Evolutionary conservation across 2,329 filamentous ascomycete genomes (phyloP), one percentile per base, ranked within the genome.

Genomic region (Mollisia scopiformis): DNA sequence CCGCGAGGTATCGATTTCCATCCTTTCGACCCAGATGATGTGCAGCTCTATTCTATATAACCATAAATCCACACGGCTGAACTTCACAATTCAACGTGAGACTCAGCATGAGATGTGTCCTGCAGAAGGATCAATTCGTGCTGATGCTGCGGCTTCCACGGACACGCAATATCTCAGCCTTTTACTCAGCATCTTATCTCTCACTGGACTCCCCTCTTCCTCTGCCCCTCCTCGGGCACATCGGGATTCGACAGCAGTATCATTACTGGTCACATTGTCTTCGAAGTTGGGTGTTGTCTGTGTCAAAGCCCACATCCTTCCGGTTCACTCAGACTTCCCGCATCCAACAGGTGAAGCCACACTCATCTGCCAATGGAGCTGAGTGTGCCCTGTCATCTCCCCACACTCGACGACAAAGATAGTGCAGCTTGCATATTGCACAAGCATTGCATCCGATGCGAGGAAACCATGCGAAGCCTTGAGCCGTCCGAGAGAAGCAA

Each of bases 141-240:
- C 27, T 33, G 49, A 50, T 51, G 49, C 49, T 51, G 49, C 49
- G 49, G 49, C 27, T 35, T 13, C 28, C 28, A 8, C 28, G 14
- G 23, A 47, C 49, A 51, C 49, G 49, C 49, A 51, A 51, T 31
- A 27, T 35, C 28, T 51, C 49, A 33, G 49, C 49, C 28, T 23
- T 33, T n/a, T n/a, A 19, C 49, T 51, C 30, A 33, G 28, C 30
- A 11, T 31, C 28, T 31, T 25, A 25, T 14, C 27, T 33, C 49
- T 16, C 5, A 30, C 23, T 30, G 46, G 46, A 30, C 28, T 16
- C 41, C 6, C 8, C 49, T 28, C 49, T 28, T 51, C 49, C 19
- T 16, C 41, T 16, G n/a, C 49, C 49, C 49, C 49, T 51, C 49
- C 19, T 16, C 49, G 30, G 27, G 28, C n/a, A 28, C 28, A 51